Evolutionary conservation across 345 rosid genomes (phyloP).

Genomic region (Psidium guajava): DNA sequence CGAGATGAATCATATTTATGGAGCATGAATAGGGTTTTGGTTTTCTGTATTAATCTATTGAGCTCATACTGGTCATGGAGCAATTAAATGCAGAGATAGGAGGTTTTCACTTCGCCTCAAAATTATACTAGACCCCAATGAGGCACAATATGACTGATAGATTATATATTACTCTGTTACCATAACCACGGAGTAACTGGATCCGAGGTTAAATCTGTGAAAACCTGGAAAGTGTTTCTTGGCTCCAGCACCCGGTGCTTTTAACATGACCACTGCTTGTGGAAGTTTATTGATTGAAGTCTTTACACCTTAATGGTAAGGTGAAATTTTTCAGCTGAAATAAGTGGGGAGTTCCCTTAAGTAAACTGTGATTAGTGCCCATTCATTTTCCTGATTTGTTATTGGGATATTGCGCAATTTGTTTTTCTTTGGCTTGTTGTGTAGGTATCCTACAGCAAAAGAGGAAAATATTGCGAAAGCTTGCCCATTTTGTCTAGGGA

Average conservation of each 20-base stretch:
- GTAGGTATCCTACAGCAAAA: conserved; percentile 38
- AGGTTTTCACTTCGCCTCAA: background rate
- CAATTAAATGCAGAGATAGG: background rate
- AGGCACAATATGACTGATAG: background rate
- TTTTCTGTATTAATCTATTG: background rate
- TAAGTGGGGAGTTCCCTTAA: background rate
- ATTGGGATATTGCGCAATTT: background rate
- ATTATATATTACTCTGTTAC: background rate
- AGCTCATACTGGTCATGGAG: background rate
- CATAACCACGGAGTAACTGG: background rate
- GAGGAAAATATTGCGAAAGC: conserved; percentile 25
- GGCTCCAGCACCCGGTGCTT: background rate
- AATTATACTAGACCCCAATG: background rate
- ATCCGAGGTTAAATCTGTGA: background rate
- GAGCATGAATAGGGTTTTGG: background rate
- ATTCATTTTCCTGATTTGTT: background rate
- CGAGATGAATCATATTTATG: background rate
- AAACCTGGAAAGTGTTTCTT: background rate
- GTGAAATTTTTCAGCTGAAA: background rate
- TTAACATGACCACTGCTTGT: background rate
- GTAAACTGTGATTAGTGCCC: background rate
- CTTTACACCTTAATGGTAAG: background rate
- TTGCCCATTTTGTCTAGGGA: conserved; percentile 38
- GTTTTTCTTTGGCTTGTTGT: background rate
- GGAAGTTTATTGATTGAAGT: background rate